phyloP scores from a whole-genome alignment of 306 rosid genomes.

The Pyrus bretschneideri region DNA sequence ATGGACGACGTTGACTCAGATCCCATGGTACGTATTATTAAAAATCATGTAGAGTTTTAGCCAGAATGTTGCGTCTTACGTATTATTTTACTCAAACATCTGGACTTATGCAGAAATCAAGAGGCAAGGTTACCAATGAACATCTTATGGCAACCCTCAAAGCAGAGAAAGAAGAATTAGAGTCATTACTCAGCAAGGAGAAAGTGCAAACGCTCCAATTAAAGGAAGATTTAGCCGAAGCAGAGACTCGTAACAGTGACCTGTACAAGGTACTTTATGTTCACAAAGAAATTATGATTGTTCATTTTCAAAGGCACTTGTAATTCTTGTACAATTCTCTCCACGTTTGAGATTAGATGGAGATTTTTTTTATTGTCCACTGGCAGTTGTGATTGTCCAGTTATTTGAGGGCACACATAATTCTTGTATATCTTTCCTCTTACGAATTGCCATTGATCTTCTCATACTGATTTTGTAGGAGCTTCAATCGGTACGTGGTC shows the following conservation, averaged over 20 bases:
- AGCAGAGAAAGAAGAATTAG: slow-evolving; percentile 74
- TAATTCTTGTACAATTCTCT: not conserved
- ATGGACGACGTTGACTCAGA: slow-evolving; percentile 60
- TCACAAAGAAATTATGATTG: not conserved
- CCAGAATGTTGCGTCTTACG: not conserved
- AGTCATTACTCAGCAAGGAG: slow-evolving; percentile 65
- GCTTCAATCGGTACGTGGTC: slow-evolving; percentile 93
- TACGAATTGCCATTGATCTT: not conserved
- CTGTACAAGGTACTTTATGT: slow-evolving; percentile 64
- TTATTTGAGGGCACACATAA: not conserved
- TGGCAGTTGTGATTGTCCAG: not conserved
- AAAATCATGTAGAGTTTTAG: slow-evolving; percentile 19
- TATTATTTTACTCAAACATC: slow-evolving; percentile 1
- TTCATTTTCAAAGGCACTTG: not conserved
- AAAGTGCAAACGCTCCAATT: slow-evolving; percentile 56
- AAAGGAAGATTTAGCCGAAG: slow-evolving; percentile 71
- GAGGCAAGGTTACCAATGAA: slow-evolving; percentile 38
- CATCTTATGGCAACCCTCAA: slow-evolving; percentile 46
- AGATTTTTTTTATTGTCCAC: not conserved
- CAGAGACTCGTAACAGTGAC: slow-evolving; percentile 65
- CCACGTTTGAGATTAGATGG: not conserved
- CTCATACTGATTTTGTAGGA: slow-evolving; percentile 41
- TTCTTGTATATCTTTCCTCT: not conserved
- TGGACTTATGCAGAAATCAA: slow-evolving; percentile 49
- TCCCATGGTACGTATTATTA: slow-evolving; percentile 37